phyloP scores from a whole-genome alignment of 208 protist genomes.

The Leptomonas pyrrhocoris region DNA sequence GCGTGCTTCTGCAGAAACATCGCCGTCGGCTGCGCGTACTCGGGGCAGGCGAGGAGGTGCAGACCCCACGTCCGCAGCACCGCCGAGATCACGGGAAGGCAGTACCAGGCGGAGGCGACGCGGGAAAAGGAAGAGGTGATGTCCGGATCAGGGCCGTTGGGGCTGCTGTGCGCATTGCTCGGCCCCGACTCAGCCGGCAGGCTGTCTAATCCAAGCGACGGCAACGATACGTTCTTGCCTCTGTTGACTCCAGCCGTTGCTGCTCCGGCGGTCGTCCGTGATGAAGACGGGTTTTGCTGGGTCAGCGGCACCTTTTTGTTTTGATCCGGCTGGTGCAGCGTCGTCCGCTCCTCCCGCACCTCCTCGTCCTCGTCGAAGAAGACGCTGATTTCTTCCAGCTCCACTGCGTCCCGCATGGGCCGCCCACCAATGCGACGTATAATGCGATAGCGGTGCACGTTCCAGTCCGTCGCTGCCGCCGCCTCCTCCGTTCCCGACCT shows the following conservation, averaged over 20 bases:
- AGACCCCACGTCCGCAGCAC: conserved; percentile 66
- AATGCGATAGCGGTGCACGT: conserved; percentile 44
- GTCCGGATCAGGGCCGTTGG: conserved; percentile 35
- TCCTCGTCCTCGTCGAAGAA: conserved; percentile 37
- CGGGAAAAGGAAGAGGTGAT: conserved; percentile 44
- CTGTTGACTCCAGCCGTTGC: not conserved
- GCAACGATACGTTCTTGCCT: not conserved
- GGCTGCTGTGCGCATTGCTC: conserved; percentile 15
- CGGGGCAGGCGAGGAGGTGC: conserved; percentile 65
- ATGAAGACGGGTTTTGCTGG: not conserved
- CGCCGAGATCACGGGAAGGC: conserved; percentile 48
- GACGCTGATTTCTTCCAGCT: conserved; percentile 56
- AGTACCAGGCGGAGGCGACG: conserved; percentile 68
- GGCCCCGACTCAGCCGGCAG: not conserved
- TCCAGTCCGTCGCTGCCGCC: not conserved
- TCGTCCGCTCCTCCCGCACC: conserved; percentile 28
- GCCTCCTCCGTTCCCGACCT: not conserved
- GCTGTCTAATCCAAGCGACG: not conserved
- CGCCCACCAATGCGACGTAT: conserved; percentile 60
- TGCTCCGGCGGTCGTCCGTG: not conserved
- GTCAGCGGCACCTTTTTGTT: not conserved
- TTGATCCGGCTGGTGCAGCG: conserved; percentile 16
- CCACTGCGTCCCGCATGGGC: conserved; percentile 63
- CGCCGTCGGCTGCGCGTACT: conserved; percentile 66
- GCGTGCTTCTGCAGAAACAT: conserved; percentile 73